Evolutionary conservation across 2,329 filamentous ascomycete species (phyloP).

Genomic region (Fusarium sp.): DNA sequence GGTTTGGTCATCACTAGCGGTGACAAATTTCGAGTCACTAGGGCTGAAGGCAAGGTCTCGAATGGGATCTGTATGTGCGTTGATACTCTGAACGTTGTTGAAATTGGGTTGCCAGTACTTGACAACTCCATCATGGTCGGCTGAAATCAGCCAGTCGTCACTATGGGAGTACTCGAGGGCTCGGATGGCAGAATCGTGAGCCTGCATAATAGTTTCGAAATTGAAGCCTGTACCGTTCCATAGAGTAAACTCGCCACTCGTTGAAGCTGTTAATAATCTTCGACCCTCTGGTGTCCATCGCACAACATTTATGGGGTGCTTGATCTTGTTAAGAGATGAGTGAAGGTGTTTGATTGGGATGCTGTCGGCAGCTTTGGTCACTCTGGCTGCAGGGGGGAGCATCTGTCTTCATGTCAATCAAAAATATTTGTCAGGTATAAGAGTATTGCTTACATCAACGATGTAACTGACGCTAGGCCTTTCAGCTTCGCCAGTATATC

Average conservation of each 20-base stretch:
- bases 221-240: slow-evolving; percentile 99
- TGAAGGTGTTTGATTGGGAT: slow-evolving; percentile 96
- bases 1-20: slow-evolving; percentile 91
- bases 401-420: slow-evolving; percentile 67
- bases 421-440: background rate
- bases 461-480: slow-evolving; percentile 90
- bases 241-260: slow-evolving; percentile 96
- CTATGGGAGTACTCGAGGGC: slow-evolving; percentile 91
- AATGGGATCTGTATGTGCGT: slow-evolving; percentile 90
- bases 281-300: slow-evolving; percentile 97
- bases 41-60: slow-evolving; percentile 93
- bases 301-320: slow-evolving; percentile 96
- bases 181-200: slow-evolving; percentile 89
- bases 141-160: slow-evolving; percentile 96
- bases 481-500: slow-evolving; percentile 80
- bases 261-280: slow-evolving; percentile 89
- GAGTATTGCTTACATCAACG: slow-evolving; percentile 74
- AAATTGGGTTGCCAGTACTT: slow-evolving; percentile 99
- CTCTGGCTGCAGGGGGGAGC: slow-evolving; percentile 83
- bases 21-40: slow-evolving; percentile 95
- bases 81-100: slow-evolving; percentile 96
- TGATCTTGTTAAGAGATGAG: slow-evolving; percentile 98
- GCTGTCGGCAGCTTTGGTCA: slow-evolving; percentile 81
- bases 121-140: slow-evolving; percentile 92
- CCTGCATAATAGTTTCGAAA: slow-evolving; percentile 99